Conservation (phyloP, 2,329 filamentous ascomycete species). For the Paraconiothyrium sp. region DNA sequence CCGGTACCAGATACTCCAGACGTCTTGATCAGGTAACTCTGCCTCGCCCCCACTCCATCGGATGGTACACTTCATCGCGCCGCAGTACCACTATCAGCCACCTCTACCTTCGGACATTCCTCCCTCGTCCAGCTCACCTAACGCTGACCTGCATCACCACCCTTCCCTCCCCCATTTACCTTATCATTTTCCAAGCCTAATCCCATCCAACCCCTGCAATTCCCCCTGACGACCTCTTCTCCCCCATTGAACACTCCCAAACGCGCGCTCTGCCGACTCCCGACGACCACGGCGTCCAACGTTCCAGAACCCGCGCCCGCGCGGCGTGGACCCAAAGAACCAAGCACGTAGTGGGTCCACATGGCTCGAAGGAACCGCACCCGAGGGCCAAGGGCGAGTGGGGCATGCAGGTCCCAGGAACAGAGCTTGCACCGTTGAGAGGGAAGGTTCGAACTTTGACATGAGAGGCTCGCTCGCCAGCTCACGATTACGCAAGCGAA, state of each 20-base stretch:
- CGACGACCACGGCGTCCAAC: not conserved
- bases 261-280: not conserved
- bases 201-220: no score
- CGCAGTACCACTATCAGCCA: not conserved
- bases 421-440: not conserved
- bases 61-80: not conserved
- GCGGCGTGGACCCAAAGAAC: no score
- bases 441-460: no score
- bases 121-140: not conserved
- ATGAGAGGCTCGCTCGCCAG: no score
- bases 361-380: not conserved
- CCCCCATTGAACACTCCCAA: not conserved
- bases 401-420: slow-evolving; percentile 2
- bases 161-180: not conserved
- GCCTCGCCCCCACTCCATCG: not conserved
- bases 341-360: no score
- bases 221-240: not conserved
- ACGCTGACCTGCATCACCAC: not conserved
- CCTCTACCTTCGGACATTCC: not conserved
- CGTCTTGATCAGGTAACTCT: not conserved
- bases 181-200: not conserved
- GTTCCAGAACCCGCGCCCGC: slow-evolving; percentile 2
- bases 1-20: no score
- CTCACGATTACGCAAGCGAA: not conserved
- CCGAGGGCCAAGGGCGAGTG: not conserved